A percentile compares a stretch with the other conserved stretches of the same genome.
Evolutionary conservation across 2,329 filamentous ascomycete species (phyloP).

Genomic region (Phialemonium atrogriseum): DNA sequence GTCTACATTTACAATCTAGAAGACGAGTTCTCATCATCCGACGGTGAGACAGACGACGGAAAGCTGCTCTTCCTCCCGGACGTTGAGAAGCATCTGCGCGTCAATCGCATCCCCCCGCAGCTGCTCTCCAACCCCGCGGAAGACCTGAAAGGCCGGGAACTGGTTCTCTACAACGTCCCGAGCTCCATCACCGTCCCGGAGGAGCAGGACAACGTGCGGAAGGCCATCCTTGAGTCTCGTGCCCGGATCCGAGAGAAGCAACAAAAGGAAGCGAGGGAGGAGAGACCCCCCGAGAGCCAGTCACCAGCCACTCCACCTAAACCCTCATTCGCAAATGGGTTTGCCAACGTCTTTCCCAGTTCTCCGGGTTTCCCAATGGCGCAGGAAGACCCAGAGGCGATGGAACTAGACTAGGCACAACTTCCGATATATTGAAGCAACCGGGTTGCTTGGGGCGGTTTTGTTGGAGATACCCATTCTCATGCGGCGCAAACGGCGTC

Average conservation of each 20-base stretch:
- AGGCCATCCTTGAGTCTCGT: constrained; percentile 74
- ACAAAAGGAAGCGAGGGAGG: constrained; percentile 32
- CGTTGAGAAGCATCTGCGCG: constrained; percentile 70
- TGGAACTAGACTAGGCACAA: no score
- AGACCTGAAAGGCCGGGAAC: constrained; percentile 53
- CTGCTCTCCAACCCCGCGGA: constrained; percentile 55
- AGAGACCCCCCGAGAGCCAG: constrained; percentile 20
- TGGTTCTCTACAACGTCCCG: constrained; percentile 81
- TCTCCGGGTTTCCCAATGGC: no score
- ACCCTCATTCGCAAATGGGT: no score
- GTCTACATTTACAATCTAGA: constrained; percentile 90
- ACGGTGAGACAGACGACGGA: constrained; percentile 48
- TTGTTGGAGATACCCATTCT: no score
- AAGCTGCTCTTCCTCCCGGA: constrained; percentile 74
- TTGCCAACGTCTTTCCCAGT: no score
- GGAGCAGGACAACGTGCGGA: constrained; percentile 69
- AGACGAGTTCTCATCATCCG: constrained; percentile 63
- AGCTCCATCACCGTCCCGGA: constrained; percentile 66
- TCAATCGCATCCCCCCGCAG: constrained; percentile 60
- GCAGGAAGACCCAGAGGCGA: no score
- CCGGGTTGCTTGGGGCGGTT: no score
- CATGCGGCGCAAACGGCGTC: no score
- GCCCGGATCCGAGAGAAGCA: constrained; percentile 56
- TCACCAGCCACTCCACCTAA: constrained; percentile 7
- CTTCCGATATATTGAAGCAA: no score